Conservation (phyloP, 2,329 filamentous ascomycete species). For the Fusarium heterosporum region DNA sequence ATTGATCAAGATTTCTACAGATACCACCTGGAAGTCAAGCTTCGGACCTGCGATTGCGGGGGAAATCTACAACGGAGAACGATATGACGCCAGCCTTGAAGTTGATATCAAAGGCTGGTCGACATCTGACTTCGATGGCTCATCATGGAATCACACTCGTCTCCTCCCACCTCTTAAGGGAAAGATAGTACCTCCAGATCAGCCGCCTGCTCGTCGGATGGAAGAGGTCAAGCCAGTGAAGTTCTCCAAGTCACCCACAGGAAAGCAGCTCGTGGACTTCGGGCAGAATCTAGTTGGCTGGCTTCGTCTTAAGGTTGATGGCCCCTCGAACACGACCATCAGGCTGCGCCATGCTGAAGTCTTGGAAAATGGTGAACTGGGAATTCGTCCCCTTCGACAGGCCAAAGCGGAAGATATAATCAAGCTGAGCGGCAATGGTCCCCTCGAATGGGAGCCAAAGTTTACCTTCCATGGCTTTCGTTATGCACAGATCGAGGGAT, state of each 20-base stretch:
- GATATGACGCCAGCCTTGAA: constrained; percentile 58
- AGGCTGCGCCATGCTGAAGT: constrained; percentile 65
- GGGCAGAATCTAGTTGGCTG: constrained; percentile 69
- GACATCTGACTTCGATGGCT: constrained; percentile 52
- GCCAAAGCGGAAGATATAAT: constrained; percentile 57
- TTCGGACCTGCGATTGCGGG: constrained; percentile 49
- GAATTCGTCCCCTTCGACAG: constrained; percentile 53
- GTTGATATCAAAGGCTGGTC: constrained; percentile 45
- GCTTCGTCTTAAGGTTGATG: constrained; percentile 55
- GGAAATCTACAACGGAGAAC: constrained; percentile 65
- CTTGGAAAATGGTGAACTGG: constrained; percentile 61
- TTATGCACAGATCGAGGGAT: constrained; percentile 61
- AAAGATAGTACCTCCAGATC: constrained; percentile 51
- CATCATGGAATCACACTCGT: constrained; percentile 51
- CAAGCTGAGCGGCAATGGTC: not conserved
- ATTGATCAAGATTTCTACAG: constrained; percentile 47
- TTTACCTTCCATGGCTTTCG: constrained; percentile 69
- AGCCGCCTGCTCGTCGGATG: constrained; percentile 55
- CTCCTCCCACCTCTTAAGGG: not conserved
- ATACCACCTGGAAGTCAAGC: constrained; percentile 53
- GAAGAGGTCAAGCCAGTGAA: constrained; percentile 48
- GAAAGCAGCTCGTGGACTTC: constrained; percentile 64
- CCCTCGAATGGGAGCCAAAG: constrained; percentile 46
- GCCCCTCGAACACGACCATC: constrained; percentile 55
- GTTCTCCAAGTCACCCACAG: constrained; percentile 54